Conservation (phyloP, 805 yeast species). For the Scheffersomyces amazonensis region DNA sequence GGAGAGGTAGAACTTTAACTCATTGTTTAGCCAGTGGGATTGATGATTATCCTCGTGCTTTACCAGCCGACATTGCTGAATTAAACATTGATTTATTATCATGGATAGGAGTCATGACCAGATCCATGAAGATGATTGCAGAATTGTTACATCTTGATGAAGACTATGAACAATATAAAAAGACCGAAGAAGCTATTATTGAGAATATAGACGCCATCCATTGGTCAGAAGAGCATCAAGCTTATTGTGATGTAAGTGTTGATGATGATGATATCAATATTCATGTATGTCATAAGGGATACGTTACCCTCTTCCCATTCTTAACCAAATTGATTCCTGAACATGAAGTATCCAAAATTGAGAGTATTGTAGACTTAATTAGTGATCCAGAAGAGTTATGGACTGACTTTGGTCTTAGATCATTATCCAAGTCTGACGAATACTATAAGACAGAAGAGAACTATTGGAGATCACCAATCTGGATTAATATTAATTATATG, state of each 20-base stretch:
- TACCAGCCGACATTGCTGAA: conserved; percentile 81
- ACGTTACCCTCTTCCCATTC: conserved; percentile 84
- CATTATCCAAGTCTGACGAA: conserved; percentile 66
- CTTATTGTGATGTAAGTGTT: conserved; percentile 82
- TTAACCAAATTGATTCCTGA: conserved; percentile 60
- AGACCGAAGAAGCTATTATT: conserved; percentile 54
- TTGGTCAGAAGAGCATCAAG: conserved; percentile 66
- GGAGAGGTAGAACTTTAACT: conserved; percentile 87
- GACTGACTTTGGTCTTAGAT: conserved; percentile 76
- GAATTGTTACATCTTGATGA: conserved; percentile 52
- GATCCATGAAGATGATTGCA: conserved; percentile 75
- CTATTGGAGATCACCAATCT: conserved; percentile 94
- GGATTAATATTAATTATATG: conserved; percentile 90
- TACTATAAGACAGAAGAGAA: conserved; percentile 77
- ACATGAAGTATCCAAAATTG: conserved; percentile 41
- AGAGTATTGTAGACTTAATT: conserved; percentile 53
- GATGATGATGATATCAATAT: conserved; percentile 65
- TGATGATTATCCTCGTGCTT: conserved; percentile 92
- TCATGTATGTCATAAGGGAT: conserved; percentile 86
- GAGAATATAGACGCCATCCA: conserved; percentile 70
- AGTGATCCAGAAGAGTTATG: conserved; percentile 73
- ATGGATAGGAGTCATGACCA: conserved; percentile 94
- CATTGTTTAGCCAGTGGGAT: conserved; percentile 92
- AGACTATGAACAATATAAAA: conserved; percentile 54
- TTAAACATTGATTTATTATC: conserved; percentile 84